Evolutionary conservation across 345 rosid species (phyloP).

Genomic region (Populus nigra): DNA sequence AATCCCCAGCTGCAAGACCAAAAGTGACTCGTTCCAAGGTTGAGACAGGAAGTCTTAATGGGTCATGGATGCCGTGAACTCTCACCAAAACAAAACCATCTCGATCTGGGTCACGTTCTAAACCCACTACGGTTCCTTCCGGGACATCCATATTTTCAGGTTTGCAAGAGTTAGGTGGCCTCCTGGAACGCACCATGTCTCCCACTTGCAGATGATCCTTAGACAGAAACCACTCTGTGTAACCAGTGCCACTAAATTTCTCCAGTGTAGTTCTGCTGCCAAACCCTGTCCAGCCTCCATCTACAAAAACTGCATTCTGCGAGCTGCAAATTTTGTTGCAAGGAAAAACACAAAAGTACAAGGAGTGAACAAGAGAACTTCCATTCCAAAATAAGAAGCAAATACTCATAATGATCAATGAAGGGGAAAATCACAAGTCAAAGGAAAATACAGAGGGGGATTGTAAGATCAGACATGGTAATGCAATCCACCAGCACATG

Average conservation of each 20-base stretch:
- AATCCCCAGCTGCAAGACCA: conserved; percentile 87
- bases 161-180: conserved; percentile 57
- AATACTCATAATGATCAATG: background rate
- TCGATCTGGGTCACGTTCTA: conserved; percentile 47
- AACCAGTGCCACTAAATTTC: conserved; percentile 41
- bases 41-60: conserved; percentile 63
- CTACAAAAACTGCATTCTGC: conserved; percentile 44
- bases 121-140: conserved; percentile 78
- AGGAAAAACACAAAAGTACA: background rate
- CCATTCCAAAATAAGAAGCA: conserved; percentile 3
- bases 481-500: background rate
- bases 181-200: conserved; percentile 82
- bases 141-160: conserved; percentile 77
- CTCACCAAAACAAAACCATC: conserved; percentile 77
- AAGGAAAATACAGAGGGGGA: background rate
- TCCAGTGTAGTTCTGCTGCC: conserved; percentile 37
- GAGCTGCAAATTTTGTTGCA: conserved; percentile 49
- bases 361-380: background rate
- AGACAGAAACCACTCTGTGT: conserved; percentile 77
- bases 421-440: background rate
- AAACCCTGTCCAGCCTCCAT: conserved; percentile 52
- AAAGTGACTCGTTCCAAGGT: conserved; percentile 66
- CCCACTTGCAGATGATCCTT: conserved; percentile 73
- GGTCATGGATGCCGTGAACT: conserved; percentile 81
- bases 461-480: background rate